Evolutionary conservation across 176 grass and related monocot species (phyloP), one percentile per base, ranked within the genome.

Genomic region (Oryza brachyantha): DNA sequence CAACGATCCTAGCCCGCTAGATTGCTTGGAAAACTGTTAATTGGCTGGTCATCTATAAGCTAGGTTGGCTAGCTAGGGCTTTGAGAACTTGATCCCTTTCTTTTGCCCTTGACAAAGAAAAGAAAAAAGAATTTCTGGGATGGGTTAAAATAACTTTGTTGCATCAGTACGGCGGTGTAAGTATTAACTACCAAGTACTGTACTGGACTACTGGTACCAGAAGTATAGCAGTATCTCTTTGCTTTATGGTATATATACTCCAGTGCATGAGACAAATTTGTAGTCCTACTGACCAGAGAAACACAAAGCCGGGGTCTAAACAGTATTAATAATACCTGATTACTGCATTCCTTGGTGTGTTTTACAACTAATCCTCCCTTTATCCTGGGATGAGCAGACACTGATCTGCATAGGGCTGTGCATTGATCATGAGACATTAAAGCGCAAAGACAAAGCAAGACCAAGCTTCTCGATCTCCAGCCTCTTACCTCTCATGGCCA

Each of bases 351-450:
- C 60, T 46, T 84, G 48, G 2, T 25, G 16, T 45, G 66, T 22
- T 12, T 39, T 48, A n/a, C 22, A 22, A 38, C 34, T 41, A 36
- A 13, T 39, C 80, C 14, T 12, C 40, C 2, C 25, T 63, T 72
- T 74, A 58, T 64, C 8, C 21, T 65, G 62, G 13, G 59, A 79
- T 72, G 32, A 83, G 59, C 77, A 90, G 78, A 78, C 68, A 79
- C 62, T 43, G 79, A 73, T 91, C 66, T 63, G 68, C 58, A 38
- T 84, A 74, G 58, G 28, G 62, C 25, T 74, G 78, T 85, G 73
- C 34, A 65, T 66, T 89, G 80, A 81, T 89, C 73, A 65, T 89
- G 79, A 82, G 61, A 37, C 70, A 70, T 22, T 71, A 77, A 83
- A 80, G 72, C 5, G 27, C 74, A 74, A 83, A 84, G 59, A n/a